Percentiles rank a stretch among this genome's conserved stretches.
phyloP scores from a whole-genome alignment of 148 eudicot species.

The Silene conica region DNA sequence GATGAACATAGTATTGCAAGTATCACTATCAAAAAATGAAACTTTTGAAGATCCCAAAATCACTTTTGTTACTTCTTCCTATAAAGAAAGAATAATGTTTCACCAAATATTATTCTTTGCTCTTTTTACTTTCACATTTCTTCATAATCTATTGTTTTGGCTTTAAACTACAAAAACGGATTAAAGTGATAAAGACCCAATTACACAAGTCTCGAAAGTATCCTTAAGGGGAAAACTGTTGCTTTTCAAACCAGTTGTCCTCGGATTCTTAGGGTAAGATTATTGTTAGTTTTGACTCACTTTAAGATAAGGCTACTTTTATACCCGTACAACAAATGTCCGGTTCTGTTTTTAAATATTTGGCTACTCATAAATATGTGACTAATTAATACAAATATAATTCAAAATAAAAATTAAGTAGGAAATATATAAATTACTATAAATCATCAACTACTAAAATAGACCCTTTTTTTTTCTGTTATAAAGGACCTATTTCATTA shows the following conservation, averaged over 20 bases:
- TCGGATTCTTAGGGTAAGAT: rapidly evolving
- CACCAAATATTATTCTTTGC: neutral
- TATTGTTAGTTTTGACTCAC: too few species aligned
- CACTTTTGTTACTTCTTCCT: neutral
- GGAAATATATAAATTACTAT: too few species aligned
- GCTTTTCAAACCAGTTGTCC: neutral
- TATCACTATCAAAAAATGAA: constrained; percentile 10
- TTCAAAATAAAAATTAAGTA: too few species aligned
- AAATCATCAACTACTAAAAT: too few species aligned
- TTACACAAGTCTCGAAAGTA: neutral
- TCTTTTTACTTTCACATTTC: constrained; percentile 16
- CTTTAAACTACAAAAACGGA: constrained; percentile 11
- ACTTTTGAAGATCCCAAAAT: constrained; percentile 34
- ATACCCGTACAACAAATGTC: too few species aligned
- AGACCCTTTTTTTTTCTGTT: too few species aligned
- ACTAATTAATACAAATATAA: too few species aligned
- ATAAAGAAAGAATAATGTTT: neutral
- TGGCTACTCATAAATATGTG: too few species aligned
- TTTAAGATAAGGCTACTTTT: too few species aligned
- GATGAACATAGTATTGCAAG: neutral
- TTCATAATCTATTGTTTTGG: constrained; percentile 11
- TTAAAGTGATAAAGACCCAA: constrained; percentile 4
- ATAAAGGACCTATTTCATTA: too few species aligned
- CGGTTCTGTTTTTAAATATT: too few species aligned
- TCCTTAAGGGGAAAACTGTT: constrained; percentile 10